phyloP scores from a whole-genome alignment of 495 filamentous ascomycete species.

The Chlorociboria aeruginascens region DNA sequence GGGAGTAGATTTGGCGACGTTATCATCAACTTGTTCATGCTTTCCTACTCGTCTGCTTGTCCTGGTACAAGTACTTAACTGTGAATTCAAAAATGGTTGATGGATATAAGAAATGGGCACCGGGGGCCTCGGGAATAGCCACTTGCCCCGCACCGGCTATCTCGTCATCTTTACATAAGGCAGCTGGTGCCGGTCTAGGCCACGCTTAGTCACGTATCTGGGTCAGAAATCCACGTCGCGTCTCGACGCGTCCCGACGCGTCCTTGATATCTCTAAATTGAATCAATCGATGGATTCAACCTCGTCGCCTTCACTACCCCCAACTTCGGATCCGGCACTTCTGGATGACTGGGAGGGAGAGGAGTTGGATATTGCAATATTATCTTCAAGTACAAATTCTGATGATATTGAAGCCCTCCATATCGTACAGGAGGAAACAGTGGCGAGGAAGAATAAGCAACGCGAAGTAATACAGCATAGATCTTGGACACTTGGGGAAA shows the following conservation, averaged over 20 bases:
- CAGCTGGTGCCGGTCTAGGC: too few species aligned
- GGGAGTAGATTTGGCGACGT: not conserved
- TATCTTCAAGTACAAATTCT: slow-evolving; percentile 21
- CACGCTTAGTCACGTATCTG: not conserved
- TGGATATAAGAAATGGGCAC: slow-evolving; percentile 16
- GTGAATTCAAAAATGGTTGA: slow-evolving; percentile 10
- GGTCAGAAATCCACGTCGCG: not conserved
- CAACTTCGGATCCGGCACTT: slow-evolving; percentile 10
- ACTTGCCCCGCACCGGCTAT: slow-evolving; percentile 10
- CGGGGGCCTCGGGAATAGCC: not conserved
- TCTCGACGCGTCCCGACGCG: not conserved
- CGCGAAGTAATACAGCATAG: slow-evolving; percentile 54
- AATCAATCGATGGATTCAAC: slow-evolving; percentile 7
- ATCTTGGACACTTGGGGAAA: slow-evolving; percentile 42
- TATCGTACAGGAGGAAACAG: slow-evolving; percentile 33
- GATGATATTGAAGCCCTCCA: slow-evolving; percentile 54
- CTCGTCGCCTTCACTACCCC: slow-evolving; percentile 9
- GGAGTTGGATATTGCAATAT: not conserved
- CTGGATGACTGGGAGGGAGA: slow-evolving; percentile 7
- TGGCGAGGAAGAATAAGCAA: slow-evolving; percentile 33
- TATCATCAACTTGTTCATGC: not conserved
- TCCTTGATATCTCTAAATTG: not conserved
- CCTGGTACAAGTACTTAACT: too few species aligned
- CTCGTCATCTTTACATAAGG: too few species aligned
- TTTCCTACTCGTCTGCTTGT: too few species aligned